phyloP scores from a whole-genome alignment of 352 stramenopile genomes.

The Globisporangium barbulae region DNA sequence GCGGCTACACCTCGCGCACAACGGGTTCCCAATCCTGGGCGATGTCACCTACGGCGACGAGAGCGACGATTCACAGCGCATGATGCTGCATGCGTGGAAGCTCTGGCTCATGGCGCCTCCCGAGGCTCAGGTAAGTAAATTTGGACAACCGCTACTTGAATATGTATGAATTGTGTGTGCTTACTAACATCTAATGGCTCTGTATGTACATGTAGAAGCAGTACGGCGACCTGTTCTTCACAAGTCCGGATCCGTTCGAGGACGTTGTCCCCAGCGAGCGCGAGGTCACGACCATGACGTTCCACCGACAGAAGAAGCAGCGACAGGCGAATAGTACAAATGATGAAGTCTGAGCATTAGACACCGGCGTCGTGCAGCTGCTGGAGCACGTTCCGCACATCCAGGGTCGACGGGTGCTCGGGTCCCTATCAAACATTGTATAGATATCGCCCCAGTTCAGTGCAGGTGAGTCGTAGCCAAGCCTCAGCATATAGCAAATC shows the following conservation, averaged over 20 bases:
- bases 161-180: not conserved
- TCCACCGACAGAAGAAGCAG: constrained; percentile 17
- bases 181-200: not conserved
- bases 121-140: constrained; percentile 40
- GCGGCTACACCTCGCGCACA: constrained; percentile 70
- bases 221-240: constrained; percentile 66
- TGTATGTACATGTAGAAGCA: constrained; percentile 26
- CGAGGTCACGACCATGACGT: constrained; percentile 65
- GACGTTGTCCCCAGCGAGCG: constrained; percentile 47
- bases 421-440: constrained; percentile 24
- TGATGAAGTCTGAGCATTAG: constrained; percentile 11
- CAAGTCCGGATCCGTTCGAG: constrained; percentile 66
- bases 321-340: constrained; percentile 6
- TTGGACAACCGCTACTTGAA: not conserved
- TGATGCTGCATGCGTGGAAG: constrained; percentile 85
- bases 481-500: not conserved
- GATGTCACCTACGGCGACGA: constrained; percentile 72
- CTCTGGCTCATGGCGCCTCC: constrained; percentile 61
- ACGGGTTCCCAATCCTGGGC: constrained; percentile 72
- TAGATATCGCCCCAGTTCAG: not conserved
- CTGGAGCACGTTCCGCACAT: constrained; percentile 51
- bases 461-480: not conserved
- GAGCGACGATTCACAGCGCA: constrained; percentile 61
- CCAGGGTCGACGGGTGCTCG: constrained; percentile 55
- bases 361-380: constrained; percentile 46